phyloP scores from a whole-genome alignment of 805 yeast species.

The Brettanomyces sp. region DNA sequence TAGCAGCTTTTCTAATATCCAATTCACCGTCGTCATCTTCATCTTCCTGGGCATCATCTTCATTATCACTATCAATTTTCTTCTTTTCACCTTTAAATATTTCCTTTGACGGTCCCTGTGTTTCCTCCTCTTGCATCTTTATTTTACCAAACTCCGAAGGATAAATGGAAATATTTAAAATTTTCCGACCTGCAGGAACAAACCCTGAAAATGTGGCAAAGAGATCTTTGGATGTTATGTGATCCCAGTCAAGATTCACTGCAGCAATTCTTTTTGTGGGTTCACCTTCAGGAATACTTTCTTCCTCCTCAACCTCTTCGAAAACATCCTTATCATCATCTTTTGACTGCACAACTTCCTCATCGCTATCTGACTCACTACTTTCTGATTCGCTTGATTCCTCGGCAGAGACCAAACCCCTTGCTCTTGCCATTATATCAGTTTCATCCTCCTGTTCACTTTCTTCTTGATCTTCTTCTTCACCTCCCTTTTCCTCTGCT shows the following conservation, averaged over 20 bases:
- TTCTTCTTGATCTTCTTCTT: conserved; percentile 15
- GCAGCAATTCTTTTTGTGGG: conserved; percentile 79
- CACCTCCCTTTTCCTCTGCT: conserved; percentile 7
- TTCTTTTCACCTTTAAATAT: conserved; percentile 44
- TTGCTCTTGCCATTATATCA: conserved; percentile 34
- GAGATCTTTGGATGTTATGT: conserved; percentile 76
- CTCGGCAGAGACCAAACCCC: conserved; percentile 44
- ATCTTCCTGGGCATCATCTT: conserved; percentile 33
- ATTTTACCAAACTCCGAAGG: conserved; percentile 93
- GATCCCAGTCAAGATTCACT: conserved; percentile 97
- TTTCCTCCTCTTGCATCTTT: conserved; percentile 80
- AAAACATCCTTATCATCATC: conserved; percentile 26
- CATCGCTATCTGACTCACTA: conserved; percentile 30
- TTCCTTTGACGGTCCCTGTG: conserved; percentile 88
- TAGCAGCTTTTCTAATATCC: conserved; percentile 51
- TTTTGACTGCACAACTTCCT: conserved; percentile 36
- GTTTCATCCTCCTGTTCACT: conserved; percentile 25
- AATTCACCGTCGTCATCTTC: conserved; percentile 35
- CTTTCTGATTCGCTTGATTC: conserved; percentile 29
- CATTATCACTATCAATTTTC: conserved; percentile 26
- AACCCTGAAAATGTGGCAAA: conserved; percentile 85
- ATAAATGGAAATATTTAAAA: conserved; percentile 59
- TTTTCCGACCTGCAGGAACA: conserved; percentile 65
- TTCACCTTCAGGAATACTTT: conserved; percentile 77
- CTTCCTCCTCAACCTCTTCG: conserved; percentile 39